Conservation (phyloP, 208 protist species). For the Trypanosoma theileri region DNA sequence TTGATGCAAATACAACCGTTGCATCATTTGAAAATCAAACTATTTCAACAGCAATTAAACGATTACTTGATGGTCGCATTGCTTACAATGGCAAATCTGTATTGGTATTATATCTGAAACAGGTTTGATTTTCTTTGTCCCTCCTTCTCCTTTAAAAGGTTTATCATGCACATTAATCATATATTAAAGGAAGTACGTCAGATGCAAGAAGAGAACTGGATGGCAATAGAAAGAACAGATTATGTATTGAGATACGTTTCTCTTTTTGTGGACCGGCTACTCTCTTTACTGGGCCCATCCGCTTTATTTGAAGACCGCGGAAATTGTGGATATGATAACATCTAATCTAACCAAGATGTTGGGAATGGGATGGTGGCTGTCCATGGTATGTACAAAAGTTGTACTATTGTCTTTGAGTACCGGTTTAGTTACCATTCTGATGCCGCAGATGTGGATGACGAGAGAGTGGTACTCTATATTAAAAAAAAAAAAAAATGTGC, state of each 20-base stretch:
- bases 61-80: constrained; percentile 30
- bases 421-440: too few relatives aligned
- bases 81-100: constrained; percentile 33
- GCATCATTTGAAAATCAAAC: constrained; percentile 33
- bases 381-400: too few relatives aligned
- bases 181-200: constrained; percentile 23
- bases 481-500: too few relatives aligned
- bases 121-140: constrained; percentile 22
- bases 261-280: constrained; percentile 23
- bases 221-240: constrained; percentile 24
- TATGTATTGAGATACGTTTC: constrained; percentile 11
- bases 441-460: too few relatives aligned
- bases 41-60: constrained; percentile 31
- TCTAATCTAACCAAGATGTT: too few relatives aligned
- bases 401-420: too few relatives aligned
- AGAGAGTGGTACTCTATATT: too few relatives aligned
- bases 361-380: too few relatives aligned
- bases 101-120: constrained; percentile 41
- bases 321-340: too few relatives aligned
- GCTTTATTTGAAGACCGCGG: constrained; percentile 3
- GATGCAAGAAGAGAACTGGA: constrained; percentile 26
- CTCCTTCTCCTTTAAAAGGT: constrained; percentile 5
- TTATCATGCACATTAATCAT: constrained; percentile 24
- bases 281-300: constrained; percentile 8
- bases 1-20: constrained; percentile 43